Evolutionary conservation across 2,329 filamentous ascomycete species (phyloP).

Genomic region (Beauveria caledonica): DNA sequence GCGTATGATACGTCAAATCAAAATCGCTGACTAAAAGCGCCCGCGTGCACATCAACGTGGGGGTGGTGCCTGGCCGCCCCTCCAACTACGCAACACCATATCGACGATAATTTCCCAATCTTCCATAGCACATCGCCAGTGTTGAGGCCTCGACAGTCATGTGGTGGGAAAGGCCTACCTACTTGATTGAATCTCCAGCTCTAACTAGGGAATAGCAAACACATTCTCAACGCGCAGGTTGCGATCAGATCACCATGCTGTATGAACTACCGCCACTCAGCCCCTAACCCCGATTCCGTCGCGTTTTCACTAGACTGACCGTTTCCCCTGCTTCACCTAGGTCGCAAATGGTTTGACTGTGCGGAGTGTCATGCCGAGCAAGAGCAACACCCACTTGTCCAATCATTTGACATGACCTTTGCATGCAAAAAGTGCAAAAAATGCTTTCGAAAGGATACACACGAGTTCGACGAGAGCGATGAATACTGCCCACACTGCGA

Average conservation of each 20-base stretch:
- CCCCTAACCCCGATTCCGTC: slow-evolving; percentile 9
- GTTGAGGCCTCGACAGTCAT: slow-evolving; percentile 17
- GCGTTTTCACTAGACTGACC: not conserved
- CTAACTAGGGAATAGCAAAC: slow-evolving; percentile 58
- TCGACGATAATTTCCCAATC: not conserved
- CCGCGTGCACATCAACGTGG: not conserved
- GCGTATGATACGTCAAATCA: no score
- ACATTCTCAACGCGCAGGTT: slow-evolving; percentile 96
- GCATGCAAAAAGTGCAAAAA: slow-evolving; percentile 99
- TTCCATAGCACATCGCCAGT: not conserved
- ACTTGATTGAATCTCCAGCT: not conserved
- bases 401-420: slow-evolving; percentile 83
- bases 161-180: slow-evolving; percentile 24
- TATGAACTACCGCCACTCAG: slow-evolving; percentile 35
- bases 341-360: slow-evolving; percentile 98
- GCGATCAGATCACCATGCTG: slow-evolving; percentile 93
- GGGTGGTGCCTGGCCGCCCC: not conserved
- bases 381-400: slow-evolving; percentile 66
- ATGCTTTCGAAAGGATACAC: slow-evolving; percentile 88
- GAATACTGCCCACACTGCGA: slow-evolving; percentile 99
- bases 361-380: slow-evolving; percentile 84
- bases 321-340: slow-evolving; percentile 32
- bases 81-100: not conserved
- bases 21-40: slow-evolving; percentile 1
- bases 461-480: slow-evolving; percentile 91